Evolutionary conservation across 192 early-diverging fungal species (phyloP), one percentile per base, ranked within the genome.

Genomic region (Funneliformis mosseae): DNA sequence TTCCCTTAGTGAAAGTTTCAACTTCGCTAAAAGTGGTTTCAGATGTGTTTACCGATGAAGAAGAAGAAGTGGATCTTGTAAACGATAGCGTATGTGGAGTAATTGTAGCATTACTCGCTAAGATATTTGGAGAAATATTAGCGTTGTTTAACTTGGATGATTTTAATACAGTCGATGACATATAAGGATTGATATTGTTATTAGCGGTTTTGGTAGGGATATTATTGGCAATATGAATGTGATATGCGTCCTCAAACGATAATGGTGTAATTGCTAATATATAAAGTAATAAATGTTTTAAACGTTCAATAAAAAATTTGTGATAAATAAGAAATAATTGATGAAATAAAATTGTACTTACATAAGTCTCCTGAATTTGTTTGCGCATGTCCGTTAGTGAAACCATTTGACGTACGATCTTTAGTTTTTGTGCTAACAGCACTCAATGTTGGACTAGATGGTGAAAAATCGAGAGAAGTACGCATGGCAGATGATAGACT

Each of bases 221-320:
- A 25, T 77, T 82, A 62, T 82, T 81, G 41, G 79, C 81, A 60
- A 81, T 70, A 38, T 83, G 86, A 48, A 91, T 87, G 66, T 88
- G 67, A 62, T 87, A 87, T 5, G 90, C 90, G 73, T 91, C 90
- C 79, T 91, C 90, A 85, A 91, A 91, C 0, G 90, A 91, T 14
- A 89, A 60, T 12, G 87, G 84, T 41, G 87, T 83, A 5, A 78
- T 81, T 6, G 81, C 77, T 81, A 66, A 25, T 41, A 50, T 5
- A 28, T n/a, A 66, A 50, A 7, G 23, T 7, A 60, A 25, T 67
- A 8, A 28, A 12, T 33, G 50, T 69, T 38, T 61, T 62, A 27
- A 25, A n/a, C 10, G 38, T 62, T 18, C 21, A n/a, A 42, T 41
- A n/a, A 18, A 25, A 61, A 28, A n/a, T 55, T 0, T 1, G 55